Percentiles rank a stretch among this genome's conserved stretches.
These are phyloP conservation scores for Neocallimastix lanati DNA, from an alignment of 192 early-diverging fungal species.

Conservation along the genomic window DNA sequence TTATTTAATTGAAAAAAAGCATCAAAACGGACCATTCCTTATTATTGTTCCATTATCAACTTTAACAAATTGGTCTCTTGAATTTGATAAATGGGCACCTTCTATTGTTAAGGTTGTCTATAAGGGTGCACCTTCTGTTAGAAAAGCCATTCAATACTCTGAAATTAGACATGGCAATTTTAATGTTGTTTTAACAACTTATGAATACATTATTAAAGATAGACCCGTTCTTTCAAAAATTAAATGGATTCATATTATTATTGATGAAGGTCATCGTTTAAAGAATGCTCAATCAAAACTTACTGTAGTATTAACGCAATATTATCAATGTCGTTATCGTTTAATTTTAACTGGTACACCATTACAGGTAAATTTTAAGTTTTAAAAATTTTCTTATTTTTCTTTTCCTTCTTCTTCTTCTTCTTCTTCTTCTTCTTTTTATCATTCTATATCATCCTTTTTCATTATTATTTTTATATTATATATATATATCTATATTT, in stretches of 20 bases:
- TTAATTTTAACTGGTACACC: conserved; percentile 96
- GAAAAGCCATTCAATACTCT: conserved; percentile 44
- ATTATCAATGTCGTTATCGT: conserved; percentile 76
- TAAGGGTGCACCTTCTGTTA: conserved; percentile 66
- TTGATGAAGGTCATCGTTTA: conserved; percentile 98
- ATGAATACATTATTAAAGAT: conserved; percentile 91
- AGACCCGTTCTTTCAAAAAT: conserved; percentile 58
- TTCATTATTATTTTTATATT: no score
- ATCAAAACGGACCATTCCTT: conserved; percentile 85
- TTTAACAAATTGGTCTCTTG: conserved; percentile 87
- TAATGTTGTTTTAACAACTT: conserved; percentile 92
- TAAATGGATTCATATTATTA: conserved; percentile 96
- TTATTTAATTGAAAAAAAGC: conserved; percentile 86
- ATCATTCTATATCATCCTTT: no score
- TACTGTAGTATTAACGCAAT: conserved; percentile 64
- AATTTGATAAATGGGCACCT: conserved; percentile 98
- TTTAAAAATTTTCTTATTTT: neutral
- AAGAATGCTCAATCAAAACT: conserved; percentile 86
- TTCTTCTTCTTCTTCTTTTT: no score
- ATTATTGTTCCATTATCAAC: conserved; percentile 93
- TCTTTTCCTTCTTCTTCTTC: neutral
- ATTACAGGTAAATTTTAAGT: conserved; percentile 40
- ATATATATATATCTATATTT: no score
- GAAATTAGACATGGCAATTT: conserved; percentile 61
- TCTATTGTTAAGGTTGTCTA: conserved; percentile 71